Percentiles rank a stretch among this genome's conserved stretches.
phyloP scores from a whole-genome alignment of 139 green algal genomes.

The Pseudopediastrum boryanum region DNA sequence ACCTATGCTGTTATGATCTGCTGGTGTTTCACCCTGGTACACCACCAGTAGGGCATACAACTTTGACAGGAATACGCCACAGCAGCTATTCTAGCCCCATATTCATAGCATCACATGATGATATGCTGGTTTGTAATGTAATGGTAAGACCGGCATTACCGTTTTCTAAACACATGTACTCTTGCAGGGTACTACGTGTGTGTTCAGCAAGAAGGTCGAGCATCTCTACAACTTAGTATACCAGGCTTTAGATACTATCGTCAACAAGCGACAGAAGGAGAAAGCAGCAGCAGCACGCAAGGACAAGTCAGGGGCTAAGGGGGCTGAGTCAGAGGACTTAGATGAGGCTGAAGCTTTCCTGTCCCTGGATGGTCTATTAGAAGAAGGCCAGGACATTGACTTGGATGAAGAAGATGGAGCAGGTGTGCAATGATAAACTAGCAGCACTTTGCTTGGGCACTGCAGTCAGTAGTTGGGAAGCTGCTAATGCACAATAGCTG shows the following conservation, averaged over 20 bases:
- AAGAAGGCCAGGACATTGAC: constrained; percentile 54
- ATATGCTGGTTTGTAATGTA: constrained; percentile 38
- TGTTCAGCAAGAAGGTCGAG: constrained; percentile 92
- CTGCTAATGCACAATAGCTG: too few relatives aligned
- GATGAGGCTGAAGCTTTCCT: constrained; percentile 70
- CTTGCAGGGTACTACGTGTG: constrained; percentile 77
- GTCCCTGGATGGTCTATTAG: constrained; percentile 52
- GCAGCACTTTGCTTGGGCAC: too few relatives aligned
- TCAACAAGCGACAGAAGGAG: constrained; percentile 32
- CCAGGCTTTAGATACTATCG: constrained; percentile 60
- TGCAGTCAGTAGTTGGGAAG: too few relatives aligned
- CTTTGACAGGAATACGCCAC: neutral
- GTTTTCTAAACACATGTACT: too few relatives aligned
- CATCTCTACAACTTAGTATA: constrained; percentile 85
- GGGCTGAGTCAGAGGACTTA: constrained; percentile 40
- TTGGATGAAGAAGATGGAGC: constrained; percentile 53
- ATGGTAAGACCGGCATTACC: too few relatives aligned
- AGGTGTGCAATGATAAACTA: neutral
- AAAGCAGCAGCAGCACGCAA: constrained; percentile 20
- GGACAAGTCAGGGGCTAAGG: constrained; percentile 33
- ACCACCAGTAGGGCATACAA: neutral
- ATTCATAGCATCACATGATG: too few relatives aligned
- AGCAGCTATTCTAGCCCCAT: too few relatives aligned
- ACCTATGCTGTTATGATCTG: neutral
- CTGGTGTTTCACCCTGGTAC: neutral